Evolutionary conservation across 139 green algal species (phyloP), one percentile per base, ranked within the genome.

Genomic region (Parachlorella kessleri): DNA sequence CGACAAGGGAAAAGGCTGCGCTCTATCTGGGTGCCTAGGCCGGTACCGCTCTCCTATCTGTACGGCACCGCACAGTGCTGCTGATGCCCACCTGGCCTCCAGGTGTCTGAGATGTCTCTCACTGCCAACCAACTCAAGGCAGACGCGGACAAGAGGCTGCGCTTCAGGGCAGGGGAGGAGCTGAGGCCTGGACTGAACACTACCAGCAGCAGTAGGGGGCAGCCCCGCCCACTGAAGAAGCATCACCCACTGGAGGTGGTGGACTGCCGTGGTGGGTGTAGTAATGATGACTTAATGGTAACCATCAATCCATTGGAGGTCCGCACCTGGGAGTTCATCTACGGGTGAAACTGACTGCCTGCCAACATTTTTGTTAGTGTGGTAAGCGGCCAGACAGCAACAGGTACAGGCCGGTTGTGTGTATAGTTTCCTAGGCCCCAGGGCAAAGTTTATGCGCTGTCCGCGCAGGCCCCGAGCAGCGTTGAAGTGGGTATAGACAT

Each of bases 301-400:
- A 76, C 79, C 53, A 66, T 93, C 55, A 59, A 75, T 36, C 84
- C 89, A 7, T 90, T 93, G 88, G 86, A 93, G 69, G 83, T 93
- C 8, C 77, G 84, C 48, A 93, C 89, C 7, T 93, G 89, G 41
- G 65, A 80, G 35, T 33, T 85, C 4, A 2, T 70, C 33, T 84
- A 77, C 78, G n/a, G 70, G 30, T 55, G 64, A 23, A 26, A 67
- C 10, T 75, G 36, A 72, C 48, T 28, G 48, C 48, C n/a, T n/a
- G n/a, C n/a, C n/a, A n/a, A n/a, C n/a, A n/a, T n/a, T n/a, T n/a
- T n/a, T n/a, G n/a, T n/a, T n/a, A n/a, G n/a, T n/a, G n/a, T n/a
- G n/a, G n/a, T n/a, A n/a, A n/a, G n/a, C n/a, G n/a, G n/a, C n/a
- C n/a, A n/a, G n/a, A n/a, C n/a, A n/a, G n/a, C n/a, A n/a, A n/a